Percentiles rank a stretch among this genome's conserved stretches.
Evolutionary conservation across 768 basidiomycete species (phyloP).

Genomic region (Tricholoma sp.): DNA sequence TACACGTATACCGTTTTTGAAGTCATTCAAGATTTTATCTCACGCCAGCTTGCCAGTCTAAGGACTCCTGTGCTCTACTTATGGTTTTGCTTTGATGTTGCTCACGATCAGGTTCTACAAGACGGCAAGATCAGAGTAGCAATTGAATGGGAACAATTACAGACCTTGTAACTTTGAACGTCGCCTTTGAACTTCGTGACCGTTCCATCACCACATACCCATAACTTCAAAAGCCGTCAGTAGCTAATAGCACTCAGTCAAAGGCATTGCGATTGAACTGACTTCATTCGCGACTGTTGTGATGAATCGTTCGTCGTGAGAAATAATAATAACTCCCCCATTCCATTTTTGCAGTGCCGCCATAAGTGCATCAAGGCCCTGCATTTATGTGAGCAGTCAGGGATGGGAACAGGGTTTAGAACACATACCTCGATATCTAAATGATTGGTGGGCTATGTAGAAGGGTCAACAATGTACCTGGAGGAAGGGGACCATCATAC

Average conservation of each 20-base stretch:
- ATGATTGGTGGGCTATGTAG: constrained; percentile 80
- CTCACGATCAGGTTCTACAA: constrained; percentile 67
- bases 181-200: constrained; percentile 85
- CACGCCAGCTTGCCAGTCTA: neutral
- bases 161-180: constrained; percentile 86
- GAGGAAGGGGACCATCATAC: constrained; percentile 33
- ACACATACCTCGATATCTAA: constrained; percentile 79
- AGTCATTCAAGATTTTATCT: neutral
- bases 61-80: neutral
- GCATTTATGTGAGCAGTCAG: constrained; percentile 7
- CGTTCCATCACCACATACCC: constrained; percentile 86
- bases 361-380: constrained; percentile 97
- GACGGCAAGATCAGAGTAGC: constrained; percentile 2
- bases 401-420: neutral
- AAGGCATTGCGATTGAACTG: constrained; percentile 13
- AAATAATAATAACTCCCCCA: constrained; percentile 89
- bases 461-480: neutral
- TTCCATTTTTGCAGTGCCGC: constrained; percentile 74
- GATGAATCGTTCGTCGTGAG: constrained; percentile 95
- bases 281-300: constrained; percentile 86
- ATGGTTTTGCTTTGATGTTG: constrained; percentile 60
- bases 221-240: constrained; percentile 48
- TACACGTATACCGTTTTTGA: too few relatives aligned
- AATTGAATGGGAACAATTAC: constrained; percentile 8
- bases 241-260: constrained; percentile 1